Percentiles rank a stretch among this genome's conserved stretches.
Conservation (phyloP, 305 asterid genomes). For the Striga hermonthica region DNA sequence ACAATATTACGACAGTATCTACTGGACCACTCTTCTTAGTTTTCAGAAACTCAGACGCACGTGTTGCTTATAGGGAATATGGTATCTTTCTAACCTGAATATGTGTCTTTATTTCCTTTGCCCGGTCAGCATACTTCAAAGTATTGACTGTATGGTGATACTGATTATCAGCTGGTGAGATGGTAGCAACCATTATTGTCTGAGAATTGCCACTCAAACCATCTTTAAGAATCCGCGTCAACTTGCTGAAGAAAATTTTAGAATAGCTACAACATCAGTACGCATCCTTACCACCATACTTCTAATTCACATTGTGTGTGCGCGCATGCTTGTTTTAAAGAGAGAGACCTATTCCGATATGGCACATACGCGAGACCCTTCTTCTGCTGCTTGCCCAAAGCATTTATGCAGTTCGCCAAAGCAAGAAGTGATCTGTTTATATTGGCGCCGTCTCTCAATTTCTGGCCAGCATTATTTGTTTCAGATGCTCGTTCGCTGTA, state of each 20-base stretch:
- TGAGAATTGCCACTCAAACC: slow-evolving; percentile 96
- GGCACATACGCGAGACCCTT: slow-evolving; percentile 98
- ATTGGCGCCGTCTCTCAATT: slow-evolving; percentile 97
- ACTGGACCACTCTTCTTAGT: slow-evolving; percentile 9
- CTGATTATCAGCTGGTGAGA: slow-evolving; percentile 86
- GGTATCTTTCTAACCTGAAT: slow-evolving; percentile 62
- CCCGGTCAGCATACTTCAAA: slow-evolving; percentile 89
- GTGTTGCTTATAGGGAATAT: slow-evolving; percentile 19
- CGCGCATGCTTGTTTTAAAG: background rate
- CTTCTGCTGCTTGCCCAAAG: slow-evolving; percentile 89
- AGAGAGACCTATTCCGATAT: slow-evolving; percentile 77
- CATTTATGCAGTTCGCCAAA: slow-evolving; percentile 94
- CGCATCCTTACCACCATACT: slow-evolving; percentile 22
- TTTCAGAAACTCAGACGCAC: slow-evolving; percentile 27
- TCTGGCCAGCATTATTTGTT: slow-evolving; percentile 87
- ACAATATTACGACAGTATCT: background rate
- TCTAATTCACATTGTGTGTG: slow-evolving; percentile 25
- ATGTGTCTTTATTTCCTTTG: slow-evolving; percentile 93
- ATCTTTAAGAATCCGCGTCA: slow-evolving; percentile 96
- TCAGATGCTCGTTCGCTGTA: slow-evolving; percentile 96
- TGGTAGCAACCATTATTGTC: slow-evolving; percentile 89
- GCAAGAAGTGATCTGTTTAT: slow-evolving; percentile 94
- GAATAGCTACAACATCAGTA: slow-evolving; percentile 35
- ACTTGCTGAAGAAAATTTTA: slow-evolving; percentile 57
- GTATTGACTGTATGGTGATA: slow-evolving; percentile 95